These are phyloP conservation scores for Aquilaria malaccensis DNA, from an alignment of 345 rosid genomes.

Conservation along the genomic window DNA sequence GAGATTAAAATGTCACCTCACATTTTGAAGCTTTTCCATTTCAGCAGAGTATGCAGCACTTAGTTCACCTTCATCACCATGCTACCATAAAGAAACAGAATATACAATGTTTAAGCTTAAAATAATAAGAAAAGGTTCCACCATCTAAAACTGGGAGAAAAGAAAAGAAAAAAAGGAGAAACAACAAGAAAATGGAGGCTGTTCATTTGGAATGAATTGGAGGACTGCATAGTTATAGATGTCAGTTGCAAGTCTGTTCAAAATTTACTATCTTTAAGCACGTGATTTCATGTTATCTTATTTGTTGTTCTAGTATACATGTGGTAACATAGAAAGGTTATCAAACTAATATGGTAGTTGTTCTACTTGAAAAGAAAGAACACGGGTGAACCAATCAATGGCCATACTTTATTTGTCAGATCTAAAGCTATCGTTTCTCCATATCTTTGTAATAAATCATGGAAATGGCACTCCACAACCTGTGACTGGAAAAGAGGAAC, in stretches of 20 bases:
- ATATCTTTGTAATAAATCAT: constrained; percentile 80
- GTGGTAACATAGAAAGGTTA: too few relatives aligned
- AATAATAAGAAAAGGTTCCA: too few relatives aligned
- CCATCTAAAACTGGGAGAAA: too few relatives aligned
- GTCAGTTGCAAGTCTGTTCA: too few relatives aligned
- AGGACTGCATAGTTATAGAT: too few relatives aligned
- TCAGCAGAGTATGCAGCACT: constrained; percentile 74
- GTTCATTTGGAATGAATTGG: not conserved
- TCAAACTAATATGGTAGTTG: too few relatives aligned
- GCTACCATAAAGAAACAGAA: constrained; percentile 31
- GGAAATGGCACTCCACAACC: constrained; percentile 85
- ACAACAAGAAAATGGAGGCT: too few relatives aligned
- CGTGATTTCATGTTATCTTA: too few relatives aligned
- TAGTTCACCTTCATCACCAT: constrained; percentile 87
- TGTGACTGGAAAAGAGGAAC: constrained; percentile 43
- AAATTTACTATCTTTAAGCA: too few relatives aligned
- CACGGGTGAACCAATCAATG: constrained; percentile 5
- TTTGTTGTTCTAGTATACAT: too few relatives aligned
- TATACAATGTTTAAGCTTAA: constrained; percentile 5
- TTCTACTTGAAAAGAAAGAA: constrained; percentile 8
- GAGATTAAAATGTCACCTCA: constrained; percentile 57
- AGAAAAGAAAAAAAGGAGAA: too few relatives aligned
- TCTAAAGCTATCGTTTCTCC: constrained; percentile 70
- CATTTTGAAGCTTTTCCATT: constrained; percentile 70
- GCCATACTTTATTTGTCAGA: constrained; percentile 70